Evolutionary conservation across 2,329 filamentous ascomycete genomes (phyloP).

Genomic region (Tolypocladium nubicola): DNA sequence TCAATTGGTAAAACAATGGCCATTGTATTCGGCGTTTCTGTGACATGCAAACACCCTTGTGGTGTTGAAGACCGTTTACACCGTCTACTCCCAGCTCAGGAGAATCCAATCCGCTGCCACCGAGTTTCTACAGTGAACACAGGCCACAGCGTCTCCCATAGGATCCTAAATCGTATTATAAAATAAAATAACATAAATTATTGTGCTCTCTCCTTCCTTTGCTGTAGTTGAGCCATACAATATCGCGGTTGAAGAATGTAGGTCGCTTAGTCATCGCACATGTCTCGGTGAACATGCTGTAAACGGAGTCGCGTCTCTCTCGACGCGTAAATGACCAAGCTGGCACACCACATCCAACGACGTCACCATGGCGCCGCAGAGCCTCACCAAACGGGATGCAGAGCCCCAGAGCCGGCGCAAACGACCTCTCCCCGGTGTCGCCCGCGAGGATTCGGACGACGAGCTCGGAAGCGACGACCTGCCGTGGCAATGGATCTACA

Average conservation of each 20-base stretch:
- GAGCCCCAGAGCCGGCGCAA: conserved; percentile 10
- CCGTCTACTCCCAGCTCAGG: no score
- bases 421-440: conserved; percentile 38
- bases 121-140: no score
- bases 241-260: background rate
- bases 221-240: background rate
- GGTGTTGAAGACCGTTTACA: no score
- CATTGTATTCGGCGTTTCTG: background rate
- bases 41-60: no score
- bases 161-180: background rate
- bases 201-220: background rate
- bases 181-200: background rate
- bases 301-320: conserved; percentile 15
- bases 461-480: conserved; percentile 65
- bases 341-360: conserved; percentile 3
- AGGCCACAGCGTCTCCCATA: background rate
- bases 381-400: conserved; percentile 6
- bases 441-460: conserved; percentile 76
- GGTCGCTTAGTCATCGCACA: background rate
- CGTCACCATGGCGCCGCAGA: conserved; percentile 14
- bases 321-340: conserved; percentile 15
- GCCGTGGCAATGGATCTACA: conserved; percentile 74
- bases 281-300: background rate
- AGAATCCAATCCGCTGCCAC: no score
- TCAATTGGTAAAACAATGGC: background rate